Percentiles rank a stretch among this genome's conserved stretches.
Conservation (phyloP, 2,329 filamentous ascomycete genomes). For the Aspergillus fructus region DNA sequence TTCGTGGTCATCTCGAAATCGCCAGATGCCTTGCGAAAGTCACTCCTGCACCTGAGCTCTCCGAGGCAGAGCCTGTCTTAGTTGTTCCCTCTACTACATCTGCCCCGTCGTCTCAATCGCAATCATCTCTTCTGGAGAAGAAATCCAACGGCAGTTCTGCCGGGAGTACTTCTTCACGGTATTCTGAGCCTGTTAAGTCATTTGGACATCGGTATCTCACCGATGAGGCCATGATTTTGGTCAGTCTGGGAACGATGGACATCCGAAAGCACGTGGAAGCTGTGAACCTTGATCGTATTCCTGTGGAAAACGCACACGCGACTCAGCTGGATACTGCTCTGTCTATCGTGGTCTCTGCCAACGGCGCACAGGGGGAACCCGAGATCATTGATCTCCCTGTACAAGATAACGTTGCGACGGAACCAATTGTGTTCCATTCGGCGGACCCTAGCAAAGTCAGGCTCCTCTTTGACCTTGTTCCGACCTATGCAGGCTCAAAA, state of each 20-base stretch:
- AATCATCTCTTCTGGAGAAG: conserved; percentile 44
- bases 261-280: conserved; percentile 77
- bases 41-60: conserved; percentile 43
- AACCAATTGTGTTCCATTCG: conserved; percentile 87
- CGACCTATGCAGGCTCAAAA: conserved; percentile 81
- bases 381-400: conserved; percentile 89
- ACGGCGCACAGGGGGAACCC: conserved; percentile 79
- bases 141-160: conserved; percentile 37
- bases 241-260: conserved; percentile 94
- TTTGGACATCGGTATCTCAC: conserved; percentile 95
- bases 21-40: conserved; percentile 66
- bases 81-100: conserved; percentile 30
- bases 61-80: conserved; percentile 33
- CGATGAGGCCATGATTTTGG: conserved; percentile 82
- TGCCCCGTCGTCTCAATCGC: conserved; percentile 36
- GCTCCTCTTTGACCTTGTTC: conserved; percentile 89
- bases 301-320: conserved; percentile 80
- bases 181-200: conserved; percentile 80
- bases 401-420: conserved; percentile 89
- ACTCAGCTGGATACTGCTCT: conserved; percentile 93
- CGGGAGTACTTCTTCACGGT: conserved; percentile 39
- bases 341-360: conserved; percentile 85
- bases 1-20: conserved; percentile 84
- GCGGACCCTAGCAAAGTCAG: conserved; percentile 77
- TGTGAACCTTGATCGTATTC: conserved; percentile 84